Evolutionary conservation across 768 basidiomycete genomes (phyloP).

Genomic region (Xanthoconium purpureum): DNA sequence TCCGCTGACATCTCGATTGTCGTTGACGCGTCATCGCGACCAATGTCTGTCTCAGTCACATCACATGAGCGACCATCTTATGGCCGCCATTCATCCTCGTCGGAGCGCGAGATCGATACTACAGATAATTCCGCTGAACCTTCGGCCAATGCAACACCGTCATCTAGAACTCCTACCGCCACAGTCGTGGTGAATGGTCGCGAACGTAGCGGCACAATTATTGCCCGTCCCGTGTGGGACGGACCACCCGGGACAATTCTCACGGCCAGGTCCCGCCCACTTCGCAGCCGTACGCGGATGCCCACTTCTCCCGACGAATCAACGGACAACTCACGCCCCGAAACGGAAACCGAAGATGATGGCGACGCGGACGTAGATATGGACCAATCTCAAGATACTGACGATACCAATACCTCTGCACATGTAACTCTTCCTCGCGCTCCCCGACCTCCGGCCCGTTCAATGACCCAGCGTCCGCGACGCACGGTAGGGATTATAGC

Average conservation of each 20-base stretch:
- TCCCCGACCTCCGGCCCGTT: conserved; percentile 24
- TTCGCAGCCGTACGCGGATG: conserved; percentile 30
- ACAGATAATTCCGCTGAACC: conserved; percentile 58
- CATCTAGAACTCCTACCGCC: conserved; percentile 58
- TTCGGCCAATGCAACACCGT: conserved; percentile 59
- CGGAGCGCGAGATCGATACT: conserved; percentile 47
- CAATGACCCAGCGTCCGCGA: conserved; percentile 36
- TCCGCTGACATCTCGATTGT: conserved; percentile 24
- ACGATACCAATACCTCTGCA: conserved; percentile 26
- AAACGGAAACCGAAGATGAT: conserved; percentile 80
- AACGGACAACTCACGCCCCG: conserved; percentile 54
- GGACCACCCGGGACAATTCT: conserved; percentile 23
- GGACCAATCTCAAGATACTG: conserved; percentile 39
- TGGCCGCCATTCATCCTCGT: conserved; percentile 20
- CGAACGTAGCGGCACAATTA: conserved; percentile 74
- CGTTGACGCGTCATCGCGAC: conserved; percentile 19
- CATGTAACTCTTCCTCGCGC: conserved; percentile 34
- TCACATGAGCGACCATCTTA: conserved; percentile 18
- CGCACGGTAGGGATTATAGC: conserved; percentile 50
- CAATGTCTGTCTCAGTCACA: conserved; percentile 18
- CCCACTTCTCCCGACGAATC: conserved; percentile 42
- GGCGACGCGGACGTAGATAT: conserved; percentile 55
- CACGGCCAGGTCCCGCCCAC: conserved; percentile 29
- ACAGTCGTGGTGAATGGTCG: conserved; percentile 57
- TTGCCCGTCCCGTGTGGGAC: conserved; percentile 65